Percentiles rank a stretch among this genome's conserved stretches.
These are phyloP conservation scores for Naganishia kalamii DNA, from an alignment of 768 basidiomycete genomes.

Conservation along the genomic window DNA sequence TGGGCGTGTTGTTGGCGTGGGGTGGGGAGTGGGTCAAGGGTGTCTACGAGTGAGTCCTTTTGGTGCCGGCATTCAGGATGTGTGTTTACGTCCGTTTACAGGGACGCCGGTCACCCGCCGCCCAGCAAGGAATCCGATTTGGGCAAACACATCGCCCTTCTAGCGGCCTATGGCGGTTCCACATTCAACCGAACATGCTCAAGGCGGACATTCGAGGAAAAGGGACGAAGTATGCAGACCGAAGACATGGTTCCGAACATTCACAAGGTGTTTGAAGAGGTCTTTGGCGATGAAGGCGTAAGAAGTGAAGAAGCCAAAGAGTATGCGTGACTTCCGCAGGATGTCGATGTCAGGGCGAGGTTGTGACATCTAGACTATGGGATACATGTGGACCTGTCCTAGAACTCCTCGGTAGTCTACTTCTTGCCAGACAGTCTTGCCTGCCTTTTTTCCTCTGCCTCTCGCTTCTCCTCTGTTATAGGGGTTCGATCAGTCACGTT, in stretches of 20 bases:
- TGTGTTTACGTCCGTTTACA: slow-evolving; percentile 10
- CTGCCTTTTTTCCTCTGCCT: slow-evolving; percentile 21
- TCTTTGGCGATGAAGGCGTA: slow-evolving; percentile 53
- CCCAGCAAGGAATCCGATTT: slow-evolving; percentile 39
- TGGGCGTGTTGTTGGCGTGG: slow-evolving; percentile 90
- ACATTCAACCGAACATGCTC: slow-evolving; percentile 83
- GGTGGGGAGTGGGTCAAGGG: slow-evolving; percentile 86
- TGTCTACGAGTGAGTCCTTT: slow-evolving; percentile 60
- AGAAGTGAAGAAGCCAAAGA: slow-evolving; percentile 19
- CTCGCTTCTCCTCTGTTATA: slow-evolving; percentile 9
- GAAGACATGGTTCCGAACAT: slow-evolving; percentile 61
- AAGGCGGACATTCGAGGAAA: slow-evolving; percentile 63
- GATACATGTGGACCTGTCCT: background rate
- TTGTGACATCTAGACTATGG: background rate
- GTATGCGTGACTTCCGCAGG: slow-evolving; percentile 5
- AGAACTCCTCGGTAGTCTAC: background rate
- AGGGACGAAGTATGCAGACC: slow-evolving; percentile 75
- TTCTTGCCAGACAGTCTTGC: slow-evolving; percentile 14
- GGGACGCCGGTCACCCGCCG: slow-evolving; percentile 41
- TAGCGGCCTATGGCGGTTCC: slow-evolving; percentile 79
- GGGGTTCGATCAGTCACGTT: background rate
- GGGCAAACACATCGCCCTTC: slow-evolving; percentile 58
- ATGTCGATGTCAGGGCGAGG: background rate
- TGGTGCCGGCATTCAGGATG: background rate
- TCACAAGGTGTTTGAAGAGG: slow-evolving; percentile 63